phyloP scores from a whole-genome alignment of 495 filamentous ascomycete genomes.

The Penicillium longicatenatum region DNA sequence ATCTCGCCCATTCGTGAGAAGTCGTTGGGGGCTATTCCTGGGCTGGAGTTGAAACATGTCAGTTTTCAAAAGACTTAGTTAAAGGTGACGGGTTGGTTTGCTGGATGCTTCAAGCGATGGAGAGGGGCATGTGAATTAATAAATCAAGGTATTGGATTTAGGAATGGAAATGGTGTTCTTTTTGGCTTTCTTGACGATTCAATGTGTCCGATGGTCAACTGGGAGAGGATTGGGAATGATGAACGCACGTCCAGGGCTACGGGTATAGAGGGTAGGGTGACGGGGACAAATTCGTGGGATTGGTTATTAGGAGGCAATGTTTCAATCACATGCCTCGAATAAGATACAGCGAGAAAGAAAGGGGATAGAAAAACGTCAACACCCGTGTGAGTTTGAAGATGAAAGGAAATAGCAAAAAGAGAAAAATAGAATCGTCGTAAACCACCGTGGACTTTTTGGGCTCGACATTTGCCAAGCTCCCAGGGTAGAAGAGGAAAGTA shows the following conservation, averaged over 20 bases:
- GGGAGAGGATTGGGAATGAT: constrained; percentile 1
- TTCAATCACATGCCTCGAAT: constrained; percentile 38
- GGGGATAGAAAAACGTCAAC: constrained; percentile 25
- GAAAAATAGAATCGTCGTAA: constrained; percentile 29
- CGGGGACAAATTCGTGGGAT: constrained; percentile 20
- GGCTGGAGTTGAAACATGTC: constrained; percentile 47
- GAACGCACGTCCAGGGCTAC: constrained; percentile 16
- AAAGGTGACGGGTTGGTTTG: neutral
- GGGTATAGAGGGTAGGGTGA: constrained; percentile 7
- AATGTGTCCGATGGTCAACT: neutral
- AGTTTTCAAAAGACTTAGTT: constrained; percentile 36
- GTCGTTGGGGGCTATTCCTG: constrained; percentile 36
- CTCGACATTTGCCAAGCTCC: constrained; percentile 12
- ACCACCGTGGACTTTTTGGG: constrained; percentile 40
- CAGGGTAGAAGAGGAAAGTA: constrained; percentile 13
- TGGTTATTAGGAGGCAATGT: constrained; percentile 30
- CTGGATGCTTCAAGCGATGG: neutral
- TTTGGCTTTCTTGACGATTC: neutral
- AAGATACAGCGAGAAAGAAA: constrained; percentile 46
- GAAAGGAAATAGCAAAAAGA: constrained; percentile 7
- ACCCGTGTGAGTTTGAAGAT: constrained; percentile 18
- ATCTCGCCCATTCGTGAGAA: constrained; percentile 42
- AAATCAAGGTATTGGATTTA: neutral
- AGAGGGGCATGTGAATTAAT: neutral
- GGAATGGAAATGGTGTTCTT: neutral